Percentiles rank a stretch among this genome's conserved stretches.
Conservation (phyloP, 148 eudicot species). For the Arctostaphylos glauca region DNA sequence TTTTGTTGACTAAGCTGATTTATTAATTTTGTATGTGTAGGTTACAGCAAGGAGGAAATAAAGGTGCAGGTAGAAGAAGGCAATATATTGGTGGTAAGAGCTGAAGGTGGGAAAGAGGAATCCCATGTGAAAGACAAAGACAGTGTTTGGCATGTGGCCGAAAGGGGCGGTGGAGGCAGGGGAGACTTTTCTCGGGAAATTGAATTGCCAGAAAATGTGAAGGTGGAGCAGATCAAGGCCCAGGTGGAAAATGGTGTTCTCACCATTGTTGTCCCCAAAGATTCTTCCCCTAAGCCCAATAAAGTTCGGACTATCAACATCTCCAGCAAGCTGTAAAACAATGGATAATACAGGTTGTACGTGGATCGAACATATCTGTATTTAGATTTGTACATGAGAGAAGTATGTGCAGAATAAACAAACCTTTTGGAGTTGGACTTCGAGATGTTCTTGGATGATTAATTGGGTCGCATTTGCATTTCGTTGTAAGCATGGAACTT, state of each 20-base stretch:
- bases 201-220: slow-evolving; percentile 67
- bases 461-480: too few species aligned
- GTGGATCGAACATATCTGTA: too few species aligned
- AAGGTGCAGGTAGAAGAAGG: slow-evolving; percentile 82
- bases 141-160: slow-evolving; percentile 62
- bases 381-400: too few species aligned
- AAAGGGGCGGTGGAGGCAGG: slow-evolving; percentile 36
- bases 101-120: slow-evolving; percentile 45
- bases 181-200: slow-evolving; percentile 54
- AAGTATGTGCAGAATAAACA: too few species aligned
- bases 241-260: slow-evolving; percentile 76
- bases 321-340: slow-evolving; percentile 61
- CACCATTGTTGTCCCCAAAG: slow-evolving; percentile 65
- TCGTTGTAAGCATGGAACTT: too few species aligned
- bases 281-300: slow-evolving; percentile 47
- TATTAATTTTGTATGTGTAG: slow-evolving; percentile 18
- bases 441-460: too few species aligned
- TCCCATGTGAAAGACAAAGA: slow-evolving; percentile 42
- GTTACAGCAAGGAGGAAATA: slow-evolving; percentile 67
- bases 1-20: background rate
- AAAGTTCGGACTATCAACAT: slow-evolving; percentile 60
- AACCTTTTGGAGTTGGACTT: too few species aligned
- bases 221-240: slow-evolving; percentile 79
- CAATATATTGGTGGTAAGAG: slow-evolving; percentile 60
- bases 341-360: background rate